Evolutionary conservation across 768 basidiomycete species (phyloP), one percentile per base, ranked within the genome.

Genomic region (Artomyces pyxidatus): DNA sequence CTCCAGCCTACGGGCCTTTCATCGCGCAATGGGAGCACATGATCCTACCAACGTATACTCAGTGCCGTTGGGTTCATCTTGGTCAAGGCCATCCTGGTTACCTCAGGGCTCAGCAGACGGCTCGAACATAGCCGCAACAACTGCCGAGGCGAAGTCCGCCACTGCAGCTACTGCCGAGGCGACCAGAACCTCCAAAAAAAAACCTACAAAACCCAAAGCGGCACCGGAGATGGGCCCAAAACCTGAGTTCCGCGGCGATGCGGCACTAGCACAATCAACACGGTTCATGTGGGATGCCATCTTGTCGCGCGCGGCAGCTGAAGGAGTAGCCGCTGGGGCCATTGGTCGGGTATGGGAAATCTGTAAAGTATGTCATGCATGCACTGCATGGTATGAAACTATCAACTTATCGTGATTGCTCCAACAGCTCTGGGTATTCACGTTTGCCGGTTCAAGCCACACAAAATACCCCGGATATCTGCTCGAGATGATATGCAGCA

Each of bases 371-470:
- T 8, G 30, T 32, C 9, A 8, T 8, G 9, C 30, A 32, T 16
- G 9, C 8, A 16, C 8, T 32, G 16, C 30, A 32, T 8, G 8
- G 30, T 32, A n/a, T 16, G 30, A 8, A 32, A 16, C 30, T 8
- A 8, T 32, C 9, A 32, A 8, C 30, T 8, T 8, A 32, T 8
- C 8, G 16, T 32, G 16, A 8, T 32, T 32, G 16, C 30, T 8
- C 30, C 38, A 17, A n/a, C 38, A 40, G 38, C 12, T 40, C 38
- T 40, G 38, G 58, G 29, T 63, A 0, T 64, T 69, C 55, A 60
- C 60, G 0, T 71, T 69, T 51, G 59, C 63, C 1, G 67, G 68
- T 1, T 68, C 66, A 0, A 50, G 40, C 3, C 66, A 69, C 46
- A 26, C 55, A 21, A 65, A 65, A 42, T 71, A 71, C 45, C 53